phyloP scores from a whole-genome alignment of 495 filamentous ascomycete species.

The Pyrenula massariospora region DNA sequence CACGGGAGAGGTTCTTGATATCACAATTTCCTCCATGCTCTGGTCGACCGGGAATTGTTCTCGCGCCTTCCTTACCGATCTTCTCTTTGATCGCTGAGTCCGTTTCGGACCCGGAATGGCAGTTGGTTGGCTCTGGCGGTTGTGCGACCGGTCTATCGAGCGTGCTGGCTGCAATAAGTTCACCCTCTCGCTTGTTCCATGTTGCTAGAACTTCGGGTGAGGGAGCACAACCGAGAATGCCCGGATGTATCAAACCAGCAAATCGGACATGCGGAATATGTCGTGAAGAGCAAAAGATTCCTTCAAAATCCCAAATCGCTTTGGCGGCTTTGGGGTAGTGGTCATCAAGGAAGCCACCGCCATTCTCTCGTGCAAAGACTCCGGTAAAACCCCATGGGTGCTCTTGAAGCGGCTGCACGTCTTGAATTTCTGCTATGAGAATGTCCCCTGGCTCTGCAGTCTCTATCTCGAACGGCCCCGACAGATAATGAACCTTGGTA shows the following conservation, averaged over 20 bases:
- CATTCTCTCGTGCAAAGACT: conserved; percentile 71
- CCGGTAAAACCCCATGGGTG: conserved; percentile 90
- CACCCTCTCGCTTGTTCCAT: conserved; percentile 74
- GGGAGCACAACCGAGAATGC: conserved; percentile 86
- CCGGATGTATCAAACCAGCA: conserved; percentile 86
- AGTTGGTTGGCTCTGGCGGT: conserved; percentile 58
- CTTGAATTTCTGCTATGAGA: conserved; percentile 85
- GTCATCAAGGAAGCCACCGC: conserved; percentile 87
- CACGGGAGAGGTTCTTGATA: conserved; percentile 83
- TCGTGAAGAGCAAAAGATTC: conserved; percentile 81
- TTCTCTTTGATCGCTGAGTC: conserved; percentile 49
- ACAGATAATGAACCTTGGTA: conserved; percentile 75
- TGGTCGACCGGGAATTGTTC: conserved; percentile 64
- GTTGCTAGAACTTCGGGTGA: conserved; percentile 54
- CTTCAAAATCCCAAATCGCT: conserved; percentile 97
- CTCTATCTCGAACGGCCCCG: conserved; percentile 84
- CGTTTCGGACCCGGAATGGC: conserved; percentile 58
- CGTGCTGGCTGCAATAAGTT: conserved; percentile 57
- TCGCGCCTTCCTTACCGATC: conserved; percentile 75
- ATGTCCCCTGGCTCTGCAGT: conserved; percentile 80
- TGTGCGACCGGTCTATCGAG: conserved; percentile 69
- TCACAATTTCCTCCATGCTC: conserved; percentile 61
- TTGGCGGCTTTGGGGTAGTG: conserved; percentile 82
- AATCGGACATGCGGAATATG: conserved; percentile 87
- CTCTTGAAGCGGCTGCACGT: conserved; percentile 82